Base-by-base conservation (phyloP, 257 asterid species). In the Coffea eugenioides region DNA sequence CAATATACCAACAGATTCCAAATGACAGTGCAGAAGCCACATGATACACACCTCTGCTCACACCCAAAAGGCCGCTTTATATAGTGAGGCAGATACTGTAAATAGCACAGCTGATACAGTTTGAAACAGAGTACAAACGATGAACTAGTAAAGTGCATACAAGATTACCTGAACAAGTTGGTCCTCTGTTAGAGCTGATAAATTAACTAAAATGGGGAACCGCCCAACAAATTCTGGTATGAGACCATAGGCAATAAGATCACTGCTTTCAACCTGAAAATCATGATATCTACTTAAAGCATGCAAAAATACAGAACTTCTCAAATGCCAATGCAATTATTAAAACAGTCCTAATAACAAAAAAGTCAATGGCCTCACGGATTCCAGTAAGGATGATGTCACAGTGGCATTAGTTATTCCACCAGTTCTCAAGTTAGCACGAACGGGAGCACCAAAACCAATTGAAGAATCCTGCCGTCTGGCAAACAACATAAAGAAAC, bases 191-290 rank as follows among this genome's bases (percentile, higher is more conserved):
- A 94, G 89, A 82, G 98, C 97, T 61, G 93, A 87, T 88, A 94
- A 84, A 85, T 92, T 90, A 84, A 94, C 98, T 90, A 94, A 90
- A 83, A 94, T 90, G 78, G 98, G 98, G 87, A 94, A 92, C 79
- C 98, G 97, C 81, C 98, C 97, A 82, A 92, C 88, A 85, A 91
- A 94, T 80, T 94, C 98, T 76, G 97, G 98, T 82, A 94, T 94
- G 85, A 94, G 94, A 67, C 98, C 98, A 57, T 94, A 92, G 11
- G 94, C 90, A 76, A 94, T 90, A 76, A 94, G 94, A 88, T 94
- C 98, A 87, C 97, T 92, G 79, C 98, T 94, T 82, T 94, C 98
- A 73, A 89, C 97, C 98, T 94, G 93, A 72, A 88, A 90, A 21
- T 14, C n/a, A 80, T 65, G 62, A 43, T 51, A 69, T 57, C 62